Evolutionary conservation across 345 rosid genomes (phyloP).

Genomic region (Excoecaria agallocha): DNA sequence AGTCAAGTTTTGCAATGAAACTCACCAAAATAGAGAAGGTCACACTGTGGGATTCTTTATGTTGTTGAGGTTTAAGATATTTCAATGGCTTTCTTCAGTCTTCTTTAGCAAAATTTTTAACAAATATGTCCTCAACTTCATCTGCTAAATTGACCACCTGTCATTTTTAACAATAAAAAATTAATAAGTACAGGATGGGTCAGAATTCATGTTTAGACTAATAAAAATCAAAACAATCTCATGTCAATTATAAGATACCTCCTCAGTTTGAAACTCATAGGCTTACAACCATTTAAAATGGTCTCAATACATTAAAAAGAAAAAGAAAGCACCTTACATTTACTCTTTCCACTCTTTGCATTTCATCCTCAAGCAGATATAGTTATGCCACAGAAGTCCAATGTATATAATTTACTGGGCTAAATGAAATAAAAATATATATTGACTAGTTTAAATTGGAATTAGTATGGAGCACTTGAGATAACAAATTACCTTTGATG

Average conservation of each 20-base stretch:
- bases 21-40: constrained; percentile 96
- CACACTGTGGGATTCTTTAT: constrained; percentile 72
- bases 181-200: too few species aligned
- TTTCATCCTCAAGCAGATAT: constrained; percentile 94
- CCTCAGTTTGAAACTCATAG: not conserved
- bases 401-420: constrained; percentile 97
- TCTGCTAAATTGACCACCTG: constrained; percentile 84
- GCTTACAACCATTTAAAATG: not conserved
- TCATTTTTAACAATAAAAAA: constrained; percentile 40
- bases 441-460: not conserved
- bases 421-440: constrained; percentile 34
- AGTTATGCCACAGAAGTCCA: constrained; percentile 93
- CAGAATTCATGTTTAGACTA: too few species aligned
- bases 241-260: not conserved
- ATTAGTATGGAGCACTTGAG: too few species aligned
- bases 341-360: too few species aligned
- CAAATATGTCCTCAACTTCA: constrained; percentile 82
- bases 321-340: too few species aligned
- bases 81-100: constrained; percentile 86
- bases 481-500: too few species aligned
- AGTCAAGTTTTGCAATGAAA: constrained; percentile 8
- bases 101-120: constrained; percentile 76
- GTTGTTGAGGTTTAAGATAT: constrained; percentile 83
- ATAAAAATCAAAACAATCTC: too few species aligned
- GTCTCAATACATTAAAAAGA: not conserved